phyloP scores from a whole-genome alignment of 1,139 yeast genomes.

The Candida frijolesensis region DNA sequence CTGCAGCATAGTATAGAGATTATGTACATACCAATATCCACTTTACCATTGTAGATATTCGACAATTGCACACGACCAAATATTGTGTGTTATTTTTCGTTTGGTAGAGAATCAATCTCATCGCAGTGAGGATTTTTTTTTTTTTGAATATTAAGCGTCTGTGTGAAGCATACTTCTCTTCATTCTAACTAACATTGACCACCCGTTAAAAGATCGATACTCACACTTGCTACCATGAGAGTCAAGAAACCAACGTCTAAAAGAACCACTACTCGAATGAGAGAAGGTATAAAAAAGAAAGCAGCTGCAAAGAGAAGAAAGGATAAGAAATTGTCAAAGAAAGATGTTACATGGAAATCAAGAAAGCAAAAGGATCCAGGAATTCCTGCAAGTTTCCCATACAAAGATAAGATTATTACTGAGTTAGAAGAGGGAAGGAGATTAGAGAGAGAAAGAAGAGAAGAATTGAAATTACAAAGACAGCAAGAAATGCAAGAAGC shows the following conservation, averaged over 20 bases:
- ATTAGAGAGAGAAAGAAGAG: conserved; percentile 62
- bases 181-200: not conserved
- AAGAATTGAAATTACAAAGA: conserved; percentile 46
- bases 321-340: conserved; percentile 78
- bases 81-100: not conserved
- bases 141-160: not conserved
- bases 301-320: conserved; percentile 91
- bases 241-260: conserved; percentile 75
- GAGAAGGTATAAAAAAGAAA: conserved; percentile 95
- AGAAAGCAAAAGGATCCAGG: conserved; percentile 85
- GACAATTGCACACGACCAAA: not conserved
- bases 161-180: not conserved
- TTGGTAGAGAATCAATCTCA: not conserved
- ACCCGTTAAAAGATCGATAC: not conserved
- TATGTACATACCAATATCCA: too few relatives aligned
- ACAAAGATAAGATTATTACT: conserved; percentile 77
- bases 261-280: conserved; percentile 87
- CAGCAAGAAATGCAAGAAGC: conserved; percentile 53
- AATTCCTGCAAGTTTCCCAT: conserved; percentile 93
- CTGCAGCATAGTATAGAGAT: too few relatives aligned
- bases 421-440: conserved; percentile 79
- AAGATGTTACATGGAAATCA: conserved; percentile 92
- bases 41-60: too few relatives aligned
- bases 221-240: conserved; percentile 32
- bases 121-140: not conserved